Evolutionary conservation across 768 basidiomycete genomes (phyloP).

Genomic region (Agrocybe praecox): DNA sequence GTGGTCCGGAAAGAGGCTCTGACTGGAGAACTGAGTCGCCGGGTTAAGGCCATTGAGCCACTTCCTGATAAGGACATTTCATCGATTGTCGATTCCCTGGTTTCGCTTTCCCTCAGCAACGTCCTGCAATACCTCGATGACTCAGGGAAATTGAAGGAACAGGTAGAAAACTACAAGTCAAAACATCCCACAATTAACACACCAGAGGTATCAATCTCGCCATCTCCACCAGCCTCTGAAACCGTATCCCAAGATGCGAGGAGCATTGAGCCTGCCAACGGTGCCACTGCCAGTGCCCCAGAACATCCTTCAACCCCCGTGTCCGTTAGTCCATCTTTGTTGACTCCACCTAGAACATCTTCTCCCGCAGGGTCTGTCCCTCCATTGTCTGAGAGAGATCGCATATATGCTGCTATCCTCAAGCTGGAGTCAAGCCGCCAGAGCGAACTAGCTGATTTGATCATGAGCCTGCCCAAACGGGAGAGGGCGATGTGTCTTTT

Average conservation of each 20-base stretch:
- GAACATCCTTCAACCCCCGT: conserved; percentile 89
- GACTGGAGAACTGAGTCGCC: conserved; percentile 79
- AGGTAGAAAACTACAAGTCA: conserved; percentile 48
- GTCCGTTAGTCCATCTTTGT: conserved; percentile 72
- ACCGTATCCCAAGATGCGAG: conserved; percentile 66
- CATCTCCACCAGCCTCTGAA: conserved; percentile 42
- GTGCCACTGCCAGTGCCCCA: conserved; percentile 84
- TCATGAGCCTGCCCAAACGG: conserved; percentile 86
- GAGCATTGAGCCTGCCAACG: conserved; percentile 57
- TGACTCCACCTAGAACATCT: conserved; percentile 82
- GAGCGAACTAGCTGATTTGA: conserved; percentile 69
- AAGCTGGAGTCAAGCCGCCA: conserved; percentile 65
- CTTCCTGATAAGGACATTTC: conserved; percentile 62
- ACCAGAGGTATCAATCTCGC: conserved; percentile 46
- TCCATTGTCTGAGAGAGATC: conserved; percentile 69
- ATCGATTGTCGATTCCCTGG: conserved; percentile 70
- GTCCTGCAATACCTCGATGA: conserved; percentile 80
- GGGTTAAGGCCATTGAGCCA: conserved; percentile 59
- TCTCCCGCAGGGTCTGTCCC: conserved; percentile 72
- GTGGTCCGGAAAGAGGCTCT: conserved; percentile 88
- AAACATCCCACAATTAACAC: conserved; percentile 21
- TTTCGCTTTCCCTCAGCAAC: conserved; percentile 71
- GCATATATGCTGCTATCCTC: conserved; percentile 67
- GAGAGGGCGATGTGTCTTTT: conserved; percentile 92
- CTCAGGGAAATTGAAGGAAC: conserved; percentile 61